Evolutionary conservation across 192 early-diverging fungal species (phyloP).

Genomic region (Umbelopsis vinacea): DNA sequence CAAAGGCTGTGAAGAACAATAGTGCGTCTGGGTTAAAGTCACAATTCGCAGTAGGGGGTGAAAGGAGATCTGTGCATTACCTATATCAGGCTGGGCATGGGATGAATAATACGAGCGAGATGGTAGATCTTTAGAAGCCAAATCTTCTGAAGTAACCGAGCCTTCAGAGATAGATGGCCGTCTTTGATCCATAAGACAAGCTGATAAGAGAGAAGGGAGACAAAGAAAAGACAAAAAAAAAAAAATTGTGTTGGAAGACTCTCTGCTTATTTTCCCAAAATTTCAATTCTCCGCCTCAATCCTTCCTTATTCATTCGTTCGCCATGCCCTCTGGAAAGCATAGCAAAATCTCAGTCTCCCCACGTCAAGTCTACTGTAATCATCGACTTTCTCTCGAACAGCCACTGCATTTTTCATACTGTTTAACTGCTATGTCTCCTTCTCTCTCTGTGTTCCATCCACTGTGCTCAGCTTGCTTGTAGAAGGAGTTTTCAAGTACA

Average conservation of each 20-base stretch:
- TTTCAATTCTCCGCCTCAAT: background rate
- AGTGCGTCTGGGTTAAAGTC: background rate
- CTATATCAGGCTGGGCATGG: conserved; percentile 30
- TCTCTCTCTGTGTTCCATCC: too few species aligned
- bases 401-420: too few species aligned
- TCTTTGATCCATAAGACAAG: background rate
- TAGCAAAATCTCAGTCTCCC: too few species aligned
- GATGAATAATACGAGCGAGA: conserved; percentile 44
- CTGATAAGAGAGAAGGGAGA: conserved; percentile 8
- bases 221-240: background rate
- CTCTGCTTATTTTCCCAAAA: background rate
- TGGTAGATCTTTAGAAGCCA: conserved; percentile 34
- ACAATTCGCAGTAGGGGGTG: background rate
- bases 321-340: too few species aligned
- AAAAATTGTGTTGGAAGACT: background rate
- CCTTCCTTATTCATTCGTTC: background rate
- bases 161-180: conserved; percentile 23
- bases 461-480: too few species aligned
- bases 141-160: background rate
- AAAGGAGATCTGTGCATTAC: conserved; percentile 20
- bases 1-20: conserved; percentile 1
- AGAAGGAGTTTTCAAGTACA: background rate
- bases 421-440: too few species aligned
- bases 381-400: too few species aligned
- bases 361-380: too few species aligned